phyloP scores from a whole-genome alignment of 2,329 filamentous ascomycete species.

The Epichloe elymi region DNA sequence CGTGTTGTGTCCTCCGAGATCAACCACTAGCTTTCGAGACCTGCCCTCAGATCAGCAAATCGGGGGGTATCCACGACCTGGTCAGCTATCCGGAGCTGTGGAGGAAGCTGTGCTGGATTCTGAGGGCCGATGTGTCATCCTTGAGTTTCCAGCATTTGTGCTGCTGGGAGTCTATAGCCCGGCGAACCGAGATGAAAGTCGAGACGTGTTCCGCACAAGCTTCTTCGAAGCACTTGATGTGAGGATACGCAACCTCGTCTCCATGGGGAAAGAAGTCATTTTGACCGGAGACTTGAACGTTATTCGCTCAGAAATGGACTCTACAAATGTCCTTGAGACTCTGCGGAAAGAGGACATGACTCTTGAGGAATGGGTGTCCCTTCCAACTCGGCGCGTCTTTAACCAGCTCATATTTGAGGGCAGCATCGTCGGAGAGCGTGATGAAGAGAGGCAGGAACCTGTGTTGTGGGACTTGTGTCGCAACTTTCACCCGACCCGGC shows the following conservation, averaged over 20 bases:
- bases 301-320: conserved; percentile 54
- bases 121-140: conserved; percentile 78
- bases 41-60: conserved; percentile 64
- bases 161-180: conserved; percentile 87
- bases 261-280: conserved; percentile 72
- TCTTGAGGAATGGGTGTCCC: conserved; percentile 57
- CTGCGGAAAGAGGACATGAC: conserved; percentile 58
- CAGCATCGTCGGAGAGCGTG: conserved; percentile 50
- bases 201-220: conserved; percentile 68
- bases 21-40: conserved; percentile 57
- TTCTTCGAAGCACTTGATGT: conserved; percentile 73
- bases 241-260: conserved; percentile 70
- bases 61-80: conserved; percentile 73
- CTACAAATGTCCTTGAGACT: conserved; percentile 57
- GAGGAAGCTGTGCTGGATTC: conserved; percentile 69
- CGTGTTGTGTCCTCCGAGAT: conserved; percentile 59
- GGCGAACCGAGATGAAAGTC: conserved; percentile 71
- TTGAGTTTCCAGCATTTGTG: conserved; percentile 93
- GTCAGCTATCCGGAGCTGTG: conserved; percentile 50
- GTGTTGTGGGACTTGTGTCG: conserved; percentile 77
- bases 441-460: conserved; percentile 55
- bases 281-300: conserved; percentile 87
- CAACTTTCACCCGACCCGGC: conserved; percentile 62
- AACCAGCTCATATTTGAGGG: conserved; percentile 75
- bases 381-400: conserved; percentile 62